Evolutionary conservation across 2,329 filamentous ascomycete genomes (phyloP), one percentile per base, ranked within the genome.

Genomic region (Paecilomyces dactylethromorphus): DNA sequence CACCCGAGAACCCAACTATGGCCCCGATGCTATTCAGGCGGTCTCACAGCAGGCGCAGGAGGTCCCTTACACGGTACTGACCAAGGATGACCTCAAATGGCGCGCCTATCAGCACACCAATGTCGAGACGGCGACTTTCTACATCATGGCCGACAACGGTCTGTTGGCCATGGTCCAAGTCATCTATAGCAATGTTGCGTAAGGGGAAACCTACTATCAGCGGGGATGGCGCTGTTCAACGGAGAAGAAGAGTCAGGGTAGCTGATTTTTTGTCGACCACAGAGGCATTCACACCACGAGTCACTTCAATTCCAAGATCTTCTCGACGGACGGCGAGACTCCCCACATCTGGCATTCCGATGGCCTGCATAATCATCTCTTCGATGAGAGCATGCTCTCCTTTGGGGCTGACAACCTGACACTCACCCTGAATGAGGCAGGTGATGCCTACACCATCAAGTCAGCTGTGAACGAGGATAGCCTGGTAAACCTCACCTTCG

Each of bases 131-230:
- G 89, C 97, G 80, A 92, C 84, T 63, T 99, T 97, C 79, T 99
- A 99, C 79, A 78, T 97, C 70, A 87, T 87, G 76, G 82, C 88
- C 58, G 90, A 96, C 62, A 85, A 81, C 60, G 94, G 94, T 55
- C 82, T 87, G 63, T 76, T 92, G 64, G 90, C 84, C 56, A 84
- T 96, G 76, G 86, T 85, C 61, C 94, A 99, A 82, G 84, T 97
- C 77, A 96, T 99, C 74, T 96, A 97, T 82, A 97, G 90, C 81
- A 97, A 96, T 78, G 90, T 99, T 74, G 89, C 86, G 92, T 97
- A 87, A 77, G 88, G 65, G 65, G 29, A 58, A 45, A 45, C 21
- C 39, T 45, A 45, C n/a, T 45, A n/a, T 58, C 54, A 53, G 49
- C 55, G 58, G 56, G 63, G 50, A 49, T 24, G 15, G 51, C 58